These are phyloP conservation scores for Apiospora phragmitis DNA, from an alignment of 2,329 filamentous ascomycete species.

Conservation along the genomic window DNA sequence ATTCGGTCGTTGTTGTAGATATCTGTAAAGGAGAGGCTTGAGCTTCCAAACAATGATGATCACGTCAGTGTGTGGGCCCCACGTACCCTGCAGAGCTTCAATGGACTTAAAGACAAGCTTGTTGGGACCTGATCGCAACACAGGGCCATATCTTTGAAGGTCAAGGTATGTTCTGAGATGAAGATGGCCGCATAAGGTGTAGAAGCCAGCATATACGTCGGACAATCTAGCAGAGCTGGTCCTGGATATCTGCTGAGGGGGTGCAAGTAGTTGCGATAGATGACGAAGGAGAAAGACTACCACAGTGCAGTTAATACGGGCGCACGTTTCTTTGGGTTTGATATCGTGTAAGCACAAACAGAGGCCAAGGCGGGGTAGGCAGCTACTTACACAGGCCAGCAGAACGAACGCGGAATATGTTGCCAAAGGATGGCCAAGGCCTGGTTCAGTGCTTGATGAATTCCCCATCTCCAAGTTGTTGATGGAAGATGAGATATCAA, in stretches of 20 bases:
- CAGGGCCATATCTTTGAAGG: background rate
- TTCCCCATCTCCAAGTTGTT: too few species aligned
- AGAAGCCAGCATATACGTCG: background rate
- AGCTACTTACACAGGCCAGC: too few species aligned
- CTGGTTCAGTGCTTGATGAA: too few species aligned
- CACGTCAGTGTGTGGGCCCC: background rate
- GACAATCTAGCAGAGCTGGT: background rate
- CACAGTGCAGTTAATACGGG: background rate
- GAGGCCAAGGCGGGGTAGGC: too few species aligned
- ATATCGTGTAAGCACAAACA: too few species aligned
- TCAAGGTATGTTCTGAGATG: slow-evolving; percentile 8
- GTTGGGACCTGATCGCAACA: slow-evolving; percentile 7
- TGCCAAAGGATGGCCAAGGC: too few species aligned
- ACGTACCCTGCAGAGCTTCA: slow-evolving; percentile 15
- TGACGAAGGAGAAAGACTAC: background rate
- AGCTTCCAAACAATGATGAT: background rate
- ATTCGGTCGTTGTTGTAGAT: slow-evolving; percentile 18
- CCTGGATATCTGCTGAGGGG: background rate
- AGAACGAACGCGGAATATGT: too few species aligned
- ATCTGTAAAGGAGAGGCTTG: background rate
- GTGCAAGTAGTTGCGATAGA: background rate
- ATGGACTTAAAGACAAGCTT: slow-evolving; percentile 12
- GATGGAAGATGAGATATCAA: too few species aligned
- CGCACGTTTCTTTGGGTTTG: too few species aligned
- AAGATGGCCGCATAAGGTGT: background rate